phyloP scores from a whole-genome alignment of 2,329 filamentous ascomycete species.

The Fonsecaea pugnacius region DNA sequence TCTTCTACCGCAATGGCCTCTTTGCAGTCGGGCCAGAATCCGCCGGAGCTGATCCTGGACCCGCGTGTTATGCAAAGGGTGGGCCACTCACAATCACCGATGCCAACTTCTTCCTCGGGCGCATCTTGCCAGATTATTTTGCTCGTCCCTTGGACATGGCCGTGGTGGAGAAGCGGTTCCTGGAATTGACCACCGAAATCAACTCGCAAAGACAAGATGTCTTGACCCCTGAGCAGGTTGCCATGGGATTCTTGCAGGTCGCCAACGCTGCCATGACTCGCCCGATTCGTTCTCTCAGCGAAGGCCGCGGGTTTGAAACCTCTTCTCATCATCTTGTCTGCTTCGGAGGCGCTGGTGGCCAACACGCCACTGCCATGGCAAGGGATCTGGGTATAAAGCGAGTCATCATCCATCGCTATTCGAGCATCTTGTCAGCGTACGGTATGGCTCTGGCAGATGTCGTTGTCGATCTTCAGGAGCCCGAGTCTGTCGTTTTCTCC shows the following conservation, averaged over 20 bases:
- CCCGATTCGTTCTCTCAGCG: constrained; percentile 40
- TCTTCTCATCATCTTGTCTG: constrained; percentile 39
- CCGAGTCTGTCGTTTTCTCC: constrained; percentile 28
- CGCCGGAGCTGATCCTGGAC: constrained; percentile 84
- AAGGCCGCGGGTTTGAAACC: constrained; percentile 39
- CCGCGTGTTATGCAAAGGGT: constrained; percentile 87
- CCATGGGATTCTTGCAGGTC: constrained; percentile 49
- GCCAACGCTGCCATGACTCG: constrained; percentile 50
- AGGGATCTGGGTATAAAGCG: constrained; percentile 47
- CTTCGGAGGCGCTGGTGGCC: constrained; percentile 44
- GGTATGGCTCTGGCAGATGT: constrained; percentile 51
- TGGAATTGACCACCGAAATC: constrained; percentile 50
- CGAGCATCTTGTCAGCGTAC: constrained; percentile 51
- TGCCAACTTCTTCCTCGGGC: constrained; percentile 82
- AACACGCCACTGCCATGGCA: constrained; percentile 51
- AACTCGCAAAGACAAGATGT: constrained; percentile 43
- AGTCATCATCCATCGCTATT: constrained; percentile 49
- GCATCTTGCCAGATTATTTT: constrained; percentile 73
- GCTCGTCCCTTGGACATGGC: constrained; percentile 64
- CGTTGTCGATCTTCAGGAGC: constrained; percentile 42
- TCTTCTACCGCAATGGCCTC: constrained; percentile 82
- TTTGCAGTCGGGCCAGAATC: constrained; percentile 91
- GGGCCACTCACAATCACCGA: constrained; percentile 92
- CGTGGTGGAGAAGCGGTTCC: constrained; percentile 48
- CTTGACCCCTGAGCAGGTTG: constrained; percentile 45